Percentiles rank a stretch among this genome's conserved stretches.
phyloP scores from a whole-genome alignment of 139 green algal genomes.

The Axilococcus clingmanii region DNA sequence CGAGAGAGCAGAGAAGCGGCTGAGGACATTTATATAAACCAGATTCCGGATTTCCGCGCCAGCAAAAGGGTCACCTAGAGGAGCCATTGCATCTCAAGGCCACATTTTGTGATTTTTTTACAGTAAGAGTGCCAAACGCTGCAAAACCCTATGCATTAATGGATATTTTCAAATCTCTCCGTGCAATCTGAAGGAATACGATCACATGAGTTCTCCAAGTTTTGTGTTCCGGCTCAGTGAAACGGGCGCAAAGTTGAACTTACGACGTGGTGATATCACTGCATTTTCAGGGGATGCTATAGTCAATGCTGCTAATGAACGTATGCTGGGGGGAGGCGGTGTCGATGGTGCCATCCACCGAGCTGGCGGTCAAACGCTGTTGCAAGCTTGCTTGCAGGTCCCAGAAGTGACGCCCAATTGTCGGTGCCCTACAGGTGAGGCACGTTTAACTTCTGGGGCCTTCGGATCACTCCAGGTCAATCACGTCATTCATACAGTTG shows the following conservation, averaged over 20 bases:
- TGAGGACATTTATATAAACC: no score
- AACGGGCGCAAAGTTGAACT: constrained; percentile 26
- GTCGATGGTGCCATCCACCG: constrained; percentile 83
- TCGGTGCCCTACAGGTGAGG: constrained; percentile 72
- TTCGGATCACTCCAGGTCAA: constrained; percentile 46
- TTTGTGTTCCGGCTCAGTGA: no score
- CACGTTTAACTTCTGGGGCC: constrained; percentile 33
- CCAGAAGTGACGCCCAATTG: constrained; percentile 4
- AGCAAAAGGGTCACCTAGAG: no score
- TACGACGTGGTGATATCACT: constrained; percentile 65
- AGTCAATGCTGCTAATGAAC: constrained; percentile 77
- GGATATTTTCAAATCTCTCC: no score
- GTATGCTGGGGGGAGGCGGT: constrained; percentile 79
- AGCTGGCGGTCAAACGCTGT: constrained; percentile 61
- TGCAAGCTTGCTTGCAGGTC: constrained; percentile 46
- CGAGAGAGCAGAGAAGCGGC: no score
- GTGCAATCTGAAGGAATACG: no score
- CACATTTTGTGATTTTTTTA: no score
- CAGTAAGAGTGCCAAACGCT: no score
- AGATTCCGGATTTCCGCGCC: no score
- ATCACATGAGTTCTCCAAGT: no score
- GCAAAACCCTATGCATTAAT: no score
- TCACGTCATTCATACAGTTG: constrained; percentile 89
- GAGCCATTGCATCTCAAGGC: no score
- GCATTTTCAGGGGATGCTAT: constrained; percentile 58